Percentiles rank a stretch among this genome's conserved stretches.
phyloP scores from a whole-genome alignment of 2,329 filamentous ascomycete species.

The Westerdykella aurantiaca region DNA sequence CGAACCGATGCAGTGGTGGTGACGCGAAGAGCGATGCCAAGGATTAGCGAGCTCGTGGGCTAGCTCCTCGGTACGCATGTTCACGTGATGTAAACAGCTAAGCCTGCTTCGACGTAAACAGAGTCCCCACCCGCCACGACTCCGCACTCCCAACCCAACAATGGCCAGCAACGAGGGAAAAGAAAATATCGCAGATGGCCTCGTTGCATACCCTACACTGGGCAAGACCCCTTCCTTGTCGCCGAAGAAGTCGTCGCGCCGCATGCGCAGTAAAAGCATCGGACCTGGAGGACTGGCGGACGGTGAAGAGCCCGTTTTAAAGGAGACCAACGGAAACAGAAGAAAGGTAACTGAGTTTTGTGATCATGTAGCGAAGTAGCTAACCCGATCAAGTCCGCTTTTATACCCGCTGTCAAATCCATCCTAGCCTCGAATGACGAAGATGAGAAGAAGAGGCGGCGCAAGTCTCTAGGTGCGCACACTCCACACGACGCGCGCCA shows the following conservation, averaged over 20 bases:
- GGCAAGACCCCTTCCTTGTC: conserved; percentile 21
- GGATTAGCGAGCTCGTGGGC: no score
- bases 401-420: conserved; percentile 47
- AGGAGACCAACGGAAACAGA: conserved; percentile 67
- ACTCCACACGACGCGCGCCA: neutral
- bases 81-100: no score
- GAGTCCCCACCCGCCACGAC: neutral
- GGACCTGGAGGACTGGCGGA: conserved; percentile 88
- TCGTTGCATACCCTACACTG: conserved; percentile 26
- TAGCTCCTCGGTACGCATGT: no score
- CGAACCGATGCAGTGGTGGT: no score
- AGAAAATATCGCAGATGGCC: conserved; percentile 57
- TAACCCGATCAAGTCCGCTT: conserved; percentile 38
- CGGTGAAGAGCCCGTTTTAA: conserved; percentile 71
- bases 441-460: conserved; percentile 59
- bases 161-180: conserved; percentile 52
- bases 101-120: neutral
- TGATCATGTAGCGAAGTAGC: conserved; percentile 1
- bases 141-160: conserved; percentile 5
- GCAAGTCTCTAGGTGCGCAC: conserved; percentile 70
- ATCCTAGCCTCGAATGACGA: conserved; percentile 55
- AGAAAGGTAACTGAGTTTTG: conserved; percentile 58
- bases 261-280: conserved; percentile 83
- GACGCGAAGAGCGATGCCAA: no score
- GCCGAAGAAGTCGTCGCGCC: conserved; percentile 27